Percentiles rank a stretch among this genome's conserved stretches.
phyloP scores from a whole-genome alignment of 495 filamentous ascomycete species.

The Penicillium antarcticum region DNA sequence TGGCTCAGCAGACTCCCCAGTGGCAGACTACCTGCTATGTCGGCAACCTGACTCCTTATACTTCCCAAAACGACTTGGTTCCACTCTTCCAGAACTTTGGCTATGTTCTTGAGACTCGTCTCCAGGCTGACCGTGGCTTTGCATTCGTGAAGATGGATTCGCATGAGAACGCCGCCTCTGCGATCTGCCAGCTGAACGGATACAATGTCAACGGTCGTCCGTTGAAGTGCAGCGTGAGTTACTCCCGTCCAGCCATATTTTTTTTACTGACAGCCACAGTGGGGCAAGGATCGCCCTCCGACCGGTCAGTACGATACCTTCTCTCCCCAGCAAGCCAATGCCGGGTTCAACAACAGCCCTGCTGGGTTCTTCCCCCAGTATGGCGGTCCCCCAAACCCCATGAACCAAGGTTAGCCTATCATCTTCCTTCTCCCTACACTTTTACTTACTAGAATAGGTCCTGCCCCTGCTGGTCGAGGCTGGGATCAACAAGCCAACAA shows the following conservation, averaged over 20 bases:
- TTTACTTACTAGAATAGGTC: constrained; percentile 39
- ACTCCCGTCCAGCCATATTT: neutral
- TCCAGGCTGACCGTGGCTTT: constrained; percentile 97
- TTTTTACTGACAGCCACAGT: constrained; percentile 54
- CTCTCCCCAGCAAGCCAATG: constrained; percentile 62
- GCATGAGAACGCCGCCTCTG: constrained; percentile 97
- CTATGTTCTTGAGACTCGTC: constrained; percentile 93
- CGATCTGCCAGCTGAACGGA: constrained; percentile 94
- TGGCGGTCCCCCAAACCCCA: constrained; percentile 62
- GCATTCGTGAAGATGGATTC: constrained; percentile 99
- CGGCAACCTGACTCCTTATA: constrained; percentile 97
- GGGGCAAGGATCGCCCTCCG: constrained; percentile 98
- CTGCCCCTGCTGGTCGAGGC: constrained; percentile 59
- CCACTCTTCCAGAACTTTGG: constrained; percentile 98
- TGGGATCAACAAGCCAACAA: constrained; percentile 60
- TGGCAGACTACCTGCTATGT: constrained; percentile 99
- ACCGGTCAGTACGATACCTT: constrained; percentile 79
- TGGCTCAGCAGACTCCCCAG: constrained; percentile 91
- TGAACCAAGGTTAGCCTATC: constrained; percentile 60
- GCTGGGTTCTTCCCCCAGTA: constrained; percentile 94
- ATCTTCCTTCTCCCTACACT: constrained; percentile 11
- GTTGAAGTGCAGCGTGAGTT: constrained; percentile 94
- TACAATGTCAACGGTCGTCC: constrained; percentile 98
- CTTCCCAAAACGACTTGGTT: constrained; percentile 89
- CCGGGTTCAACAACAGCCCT: constrained; percentile 66